Percentiles rank a stretch among this genome's conserved stretches.
Evolutionary conservation across 345 rosid species (phyloP).

Genomic region (Eucalyptus curtisii): DNA sequence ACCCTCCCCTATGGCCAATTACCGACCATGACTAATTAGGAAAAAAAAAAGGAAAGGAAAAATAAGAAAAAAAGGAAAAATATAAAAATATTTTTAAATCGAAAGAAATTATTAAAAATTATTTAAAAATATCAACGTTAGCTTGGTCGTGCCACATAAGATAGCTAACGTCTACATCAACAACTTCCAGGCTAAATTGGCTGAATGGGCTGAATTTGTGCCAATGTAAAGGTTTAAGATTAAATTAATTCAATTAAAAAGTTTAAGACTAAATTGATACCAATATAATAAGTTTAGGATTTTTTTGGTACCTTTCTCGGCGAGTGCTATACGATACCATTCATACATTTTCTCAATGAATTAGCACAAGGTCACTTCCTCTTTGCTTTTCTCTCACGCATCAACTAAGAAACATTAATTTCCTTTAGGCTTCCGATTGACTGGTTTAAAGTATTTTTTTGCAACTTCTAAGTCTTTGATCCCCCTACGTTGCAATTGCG

Average conservation of each 20-base stretch:
- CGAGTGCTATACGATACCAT: not conserved
- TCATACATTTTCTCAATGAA: not conserved
- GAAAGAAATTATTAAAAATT: no score
- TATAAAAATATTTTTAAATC: no score
- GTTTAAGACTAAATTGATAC: fast-evolving
- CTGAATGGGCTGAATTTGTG: fast-evolving
- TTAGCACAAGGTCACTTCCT: not conserved
- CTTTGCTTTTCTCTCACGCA: not conserved
- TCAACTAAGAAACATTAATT: not conserved
- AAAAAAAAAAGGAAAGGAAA: no score
- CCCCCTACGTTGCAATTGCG: not conserved
- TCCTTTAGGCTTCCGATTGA: not conserved
- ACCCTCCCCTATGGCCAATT: no score
- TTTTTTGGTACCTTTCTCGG: fast-evolving
- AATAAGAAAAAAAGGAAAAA: no score
- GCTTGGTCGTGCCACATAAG: no score
- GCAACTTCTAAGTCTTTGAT: not conserved
- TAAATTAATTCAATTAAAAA: no score
- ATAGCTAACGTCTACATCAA: fast-evolving
- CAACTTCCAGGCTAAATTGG: no score
- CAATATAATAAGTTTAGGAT: no score
- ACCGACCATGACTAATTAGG: no score
- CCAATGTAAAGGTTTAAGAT: fast-evolving
- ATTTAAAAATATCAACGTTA: no score
- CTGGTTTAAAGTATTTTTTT: not conserved